Percentiles rank a stretch among this genome's conserved stretches.
Evolutionary conservation across 805 yeast species (phyloP).

Genomic region (Saccharomyces paradoxus): DNA sequence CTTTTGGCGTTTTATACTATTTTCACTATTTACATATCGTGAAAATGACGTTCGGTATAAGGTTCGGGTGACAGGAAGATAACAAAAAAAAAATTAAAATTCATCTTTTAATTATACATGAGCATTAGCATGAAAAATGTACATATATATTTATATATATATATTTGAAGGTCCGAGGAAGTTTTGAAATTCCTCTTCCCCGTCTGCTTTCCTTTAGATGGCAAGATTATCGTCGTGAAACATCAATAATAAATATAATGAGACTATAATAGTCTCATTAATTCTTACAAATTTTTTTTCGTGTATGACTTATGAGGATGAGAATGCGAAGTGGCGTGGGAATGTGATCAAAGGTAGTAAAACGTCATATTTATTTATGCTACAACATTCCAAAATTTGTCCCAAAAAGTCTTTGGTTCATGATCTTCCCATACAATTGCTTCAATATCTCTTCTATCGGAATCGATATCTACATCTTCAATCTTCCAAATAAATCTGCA

Average conservation of each 20-base stretch:
- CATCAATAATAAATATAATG: neutral
- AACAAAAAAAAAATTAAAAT: neutral
- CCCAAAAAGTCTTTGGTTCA: slow-evolving; percentile 42
- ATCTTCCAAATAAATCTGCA: slow-evolving; percentile 39
- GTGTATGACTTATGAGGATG: neutral
- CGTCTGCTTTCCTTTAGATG: neutral
- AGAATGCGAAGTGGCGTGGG: neutral
- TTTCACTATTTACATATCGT: neutral
- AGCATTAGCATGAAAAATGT: neutral
- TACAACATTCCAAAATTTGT: slow-evolving; percentile 43
- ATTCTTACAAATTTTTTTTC: neutral
- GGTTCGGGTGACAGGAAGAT: neutral
- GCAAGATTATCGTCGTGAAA: neutral
- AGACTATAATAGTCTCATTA: neutral
- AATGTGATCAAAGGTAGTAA: neutral
- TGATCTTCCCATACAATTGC: slow-evolving; percentile 51
- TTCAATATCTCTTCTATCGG: slow-evolving; percentile 58
- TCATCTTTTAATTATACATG: neutral
- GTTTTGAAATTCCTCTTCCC: neutral
- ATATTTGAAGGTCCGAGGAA: neutral
- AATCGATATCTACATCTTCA: slow-evolving; percentile 61
- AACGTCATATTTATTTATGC: slow-evolving; percentile 23
- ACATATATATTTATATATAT: neutral
- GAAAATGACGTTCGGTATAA: neutral
- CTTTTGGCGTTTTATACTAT: neutral